Percentiles rank a stretch among this genome's conserved stretches.
Conservation (phyloP, 345 rosid species). For the Firmiana major region DNA sequence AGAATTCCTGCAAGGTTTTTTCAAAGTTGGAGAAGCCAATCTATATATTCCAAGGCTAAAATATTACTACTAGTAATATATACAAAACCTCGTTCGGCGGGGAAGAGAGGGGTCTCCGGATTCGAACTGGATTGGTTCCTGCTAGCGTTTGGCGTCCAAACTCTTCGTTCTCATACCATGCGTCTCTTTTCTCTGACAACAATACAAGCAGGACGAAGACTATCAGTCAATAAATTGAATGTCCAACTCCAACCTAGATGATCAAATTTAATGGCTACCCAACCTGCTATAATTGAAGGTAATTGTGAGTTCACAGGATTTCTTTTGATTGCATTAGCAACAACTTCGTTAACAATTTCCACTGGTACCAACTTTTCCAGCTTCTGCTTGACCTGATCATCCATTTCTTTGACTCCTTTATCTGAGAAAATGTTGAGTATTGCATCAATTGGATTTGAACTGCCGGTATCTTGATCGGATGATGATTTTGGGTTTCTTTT, state of each 20-base stretch:
- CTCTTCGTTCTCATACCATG: constrained; percentile 49
- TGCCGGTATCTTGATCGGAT: neutral
- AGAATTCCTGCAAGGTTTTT: neutral
- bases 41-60: neutral
- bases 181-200: constrained; percentile 9
- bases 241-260: neutral
- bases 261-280: neutral
- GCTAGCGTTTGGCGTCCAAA: constrained; percentile 67
- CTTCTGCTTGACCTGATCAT: neutral
- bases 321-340: neutral
- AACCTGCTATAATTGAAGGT: constrained; percentile 9
- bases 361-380: neutral
- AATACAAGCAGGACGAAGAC: neutral
- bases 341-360: neutral
- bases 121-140: constrained; percentile 54
- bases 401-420: neutral
- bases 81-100: neutral
- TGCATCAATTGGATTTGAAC: neutral
- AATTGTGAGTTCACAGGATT: neutral
- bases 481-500: neutral
- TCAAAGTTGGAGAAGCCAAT: neutral
- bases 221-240: neutral
- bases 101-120: constrained; percentile 24
- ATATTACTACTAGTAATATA: neutral
- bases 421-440: neutral